Base-by-base conservation (phyloP, 495 filamentous ascomycete genomes). In the Aspergillus panamensis region DNA sequence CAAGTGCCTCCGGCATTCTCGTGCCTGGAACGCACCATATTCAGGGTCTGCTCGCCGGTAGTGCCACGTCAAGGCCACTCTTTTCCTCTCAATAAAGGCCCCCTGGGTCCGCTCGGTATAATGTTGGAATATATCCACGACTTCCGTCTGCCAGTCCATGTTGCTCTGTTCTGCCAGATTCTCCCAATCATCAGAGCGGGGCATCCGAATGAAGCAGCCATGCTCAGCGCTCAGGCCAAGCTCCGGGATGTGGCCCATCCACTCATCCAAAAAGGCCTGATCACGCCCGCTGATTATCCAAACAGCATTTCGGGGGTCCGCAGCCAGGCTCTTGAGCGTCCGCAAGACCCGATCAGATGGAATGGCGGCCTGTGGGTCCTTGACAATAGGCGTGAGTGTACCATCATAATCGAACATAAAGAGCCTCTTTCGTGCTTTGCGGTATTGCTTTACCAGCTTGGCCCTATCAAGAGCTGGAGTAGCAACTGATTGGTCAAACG, bases 361-460 rank as follows among this genome's bases (percentile, higher is more conserved):
- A 37, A 96, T 85, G 3, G 95, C 94, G 8, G 88, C 84, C 58
- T 85, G 82, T 1, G 94, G 95, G 60, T 97, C 90, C 54, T 85
- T 84, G 25, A 97, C 92, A 62, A 98, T 97, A 1, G 91, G 91
- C 0, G 95, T 96, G n/a, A 98, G 83, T 0, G 94, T 98, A 48
- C 94, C 94, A 70, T 98, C 94, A 66, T 97, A 98, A 76, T 98
- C 94, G 64, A 97, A 96, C 87, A 98, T 91, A 72, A 97, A 95
- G 2, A 98, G 76, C 31, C 93, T 85, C 72, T 85, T 87, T 51
- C 75, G 77, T 16, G 90, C 82, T 45, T 81, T 76, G 58, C 84
- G 82, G 67, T 95, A 96, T 58, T 85, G 84, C 51, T 76, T 79
- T 40, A 93, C 71, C 53, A 96, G 69, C 62, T 81, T 75, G 14